Percentiles rank a stretch among this genome's conserved stretches.
Conservation (phyloP, 257 asterid genomes). For the Perilla frutescens region DNA sequence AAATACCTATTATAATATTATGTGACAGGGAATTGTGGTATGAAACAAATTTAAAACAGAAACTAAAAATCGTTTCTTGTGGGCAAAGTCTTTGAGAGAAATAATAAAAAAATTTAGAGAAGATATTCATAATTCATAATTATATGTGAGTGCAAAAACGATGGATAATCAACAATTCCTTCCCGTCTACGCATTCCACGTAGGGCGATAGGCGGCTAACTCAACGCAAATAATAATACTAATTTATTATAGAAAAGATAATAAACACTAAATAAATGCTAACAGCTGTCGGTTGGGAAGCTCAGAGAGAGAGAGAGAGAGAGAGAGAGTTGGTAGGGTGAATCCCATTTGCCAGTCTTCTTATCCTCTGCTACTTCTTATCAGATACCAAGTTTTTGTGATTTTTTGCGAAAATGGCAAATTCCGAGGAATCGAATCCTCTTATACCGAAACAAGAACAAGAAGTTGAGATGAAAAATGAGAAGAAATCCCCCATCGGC, state of each 20-base stretch:
- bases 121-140: too few relatives aligned
- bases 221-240: not conserved
- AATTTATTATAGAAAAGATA: not conserved
- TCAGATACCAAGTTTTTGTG: not conserved
- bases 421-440: constrained; percentile 67
- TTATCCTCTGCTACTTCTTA: constrained; percentile 16
- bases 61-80: too few relatives aligned
- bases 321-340: not conserved
- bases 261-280: not conserved
- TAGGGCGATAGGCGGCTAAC: not conserved
- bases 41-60: too few relatives aligned
- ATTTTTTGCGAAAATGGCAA: constrained; percentile 49
- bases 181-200: constrained; percentile 17
- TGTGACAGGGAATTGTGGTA: too few relatives aligned
- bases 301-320: not conserved
- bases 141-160: too few relatives aligned
- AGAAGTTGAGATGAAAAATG: constrained; percentile 36
- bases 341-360: not conserved
- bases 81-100: too few relatives aligned
- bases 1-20: too few relatives aligned
- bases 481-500: constrained; percentile 40
- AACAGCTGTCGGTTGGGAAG: constrained; percentile 21
- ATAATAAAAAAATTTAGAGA: too few relatives aligned
- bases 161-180: not conserved
- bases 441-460: constrained; percentile 57